A percentile compares a stretch with the other conserved stretches of the same genome.
Evolutionary conservation across 2,329 filamentous ascomycete species (phyloP).

Genomic region (Zasmidium angulare): DNA sequence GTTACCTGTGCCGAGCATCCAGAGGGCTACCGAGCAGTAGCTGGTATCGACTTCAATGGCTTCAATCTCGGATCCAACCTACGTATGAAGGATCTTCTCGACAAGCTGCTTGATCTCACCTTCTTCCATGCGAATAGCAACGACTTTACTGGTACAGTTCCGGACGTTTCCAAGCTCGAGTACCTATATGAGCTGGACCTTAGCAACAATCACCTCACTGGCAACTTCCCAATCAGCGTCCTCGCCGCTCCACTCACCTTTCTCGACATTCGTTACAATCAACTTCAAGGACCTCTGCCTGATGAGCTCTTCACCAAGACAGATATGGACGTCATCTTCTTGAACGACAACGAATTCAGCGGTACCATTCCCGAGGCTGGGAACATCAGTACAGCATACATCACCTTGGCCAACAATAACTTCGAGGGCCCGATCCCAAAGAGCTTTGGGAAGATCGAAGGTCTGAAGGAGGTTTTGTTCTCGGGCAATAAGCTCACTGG

Average conservation of each 20-base stretch:
- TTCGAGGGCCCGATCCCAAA: constrained; percentile 14
- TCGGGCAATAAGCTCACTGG: constrained; percentile 15
- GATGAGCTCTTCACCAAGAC: constrained; percentile 10
- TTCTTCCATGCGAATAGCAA: constrained; percentile 18
- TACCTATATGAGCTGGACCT: constrained; percentile 16
- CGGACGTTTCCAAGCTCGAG: constrained; percentile 10
- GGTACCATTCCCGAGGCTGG: constrained; percentile 12
- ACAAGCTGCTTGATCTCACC: constrained; percentile 11
- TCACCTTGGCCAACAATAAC: constrained; percentile 14
- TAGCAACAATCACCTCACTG: constrained; percentile 13
- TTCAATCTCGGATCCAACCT: constrained; percentile 7
- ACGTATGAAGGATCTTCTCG: constrained; percentile 6
- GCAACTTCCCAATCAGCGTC: constrained; percentile 9
- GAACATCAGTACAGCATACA: constrained; percentile 6
- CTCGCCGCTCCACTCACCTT: constrained; percentile 10
- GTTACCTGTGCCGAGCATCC: constrained; percentile 7
- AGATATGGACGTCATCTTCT: constrained; percentile 13
- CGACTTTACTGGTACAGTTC: constrained; percentile 13
- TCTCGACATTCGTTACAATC: constrained; percentile 18
- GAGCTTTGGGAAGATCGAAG: constrained; percentile 7
- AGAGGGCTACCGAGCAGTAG: constrained; percentile 8
- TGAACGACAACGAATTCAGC: constrained; percentile 18
- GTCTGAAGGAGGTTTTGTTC: constrained; percentile 10
- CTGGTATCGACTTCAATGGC: constrained; percentile 12
- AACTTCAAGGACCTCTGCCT: constrained; percentile 10